Evolutionary conservation across 768 basidiomycete species (phyloP).

Genomic region (Termitomyces sp.): DNA sequence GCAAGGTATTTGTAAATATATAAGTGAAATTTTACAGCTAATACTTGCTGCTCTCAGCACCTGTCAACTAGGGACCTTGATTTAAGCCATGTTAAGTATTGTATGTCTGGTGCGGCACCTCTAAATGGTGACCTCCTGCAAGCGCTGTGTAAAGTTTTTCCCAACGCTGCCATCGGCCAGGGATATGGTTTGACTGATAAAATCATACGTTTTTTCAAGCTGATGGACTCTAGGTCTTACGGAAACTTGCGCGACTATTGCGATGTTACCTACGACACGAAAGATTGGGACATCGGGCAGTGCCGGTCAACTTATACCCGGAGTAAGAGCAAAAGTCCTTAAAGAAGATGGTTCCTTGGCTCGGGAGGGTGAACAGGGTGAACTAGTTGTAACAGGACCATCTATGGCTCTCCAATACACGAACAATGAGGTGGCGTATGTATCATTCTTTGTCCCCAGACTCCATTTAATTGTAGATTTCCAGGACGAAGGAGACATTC

Average conservation of each 20-base stretch:
- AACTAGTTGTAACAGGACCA: slow-evolving; percentile 56
- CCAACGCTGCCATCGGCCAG: slow-evolving; percentile 60
- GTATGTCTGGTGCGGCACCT: slow-evolving; percentile 60
- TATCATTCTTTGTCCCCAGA: slow-evolving; percentile 3
- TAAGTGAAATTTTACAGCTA: not conserved
- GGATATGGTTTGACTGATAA: slow-evolving; percentile 43
- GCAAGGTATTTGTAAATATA: slow-evolving; percentile 42
- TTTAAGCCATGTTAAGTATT: slow-evolving; percentile 45
- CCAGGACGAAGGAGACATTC: slow-evolving; percentile 61
- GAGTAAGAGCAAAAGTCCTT: slow-evolving; percentile 49
- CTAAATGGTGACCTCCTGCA: slow-evolving; percentile 50
- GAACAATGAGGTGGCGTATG: slow-evolving; percentile 57
- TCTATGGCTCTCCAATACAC: slow-evolving; percentile 55
- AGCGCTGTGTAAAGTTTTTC: slow-evolving; percentile 39
- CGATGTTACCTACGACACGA: slow-evolving; percentile 37
- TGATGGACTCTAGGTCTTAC: slow-evolving; percentile 43
- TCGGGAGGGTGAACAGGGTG: slow-evolving; percentile 53
- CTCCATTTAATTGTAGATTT: not conserved
- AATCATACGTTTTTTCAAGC: not conserved
- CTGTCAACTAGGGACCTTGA: slow-evolving; percentile 45
- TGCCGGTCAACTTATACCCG: slow-evolving; percentile 55
- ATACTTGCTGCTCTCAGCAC: slow-evolving; percentile 28
- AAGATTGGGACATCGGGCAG: slow-evolving; percentile 47
- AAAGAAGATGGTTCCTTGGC: slow-evolving; percentile 54
- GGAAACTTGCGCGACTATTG: slow-evolving; percentile 52